Evolutionary conservation across 495 filamentous ascomycete genomes (phyloP), one percentile per base, ranked within the genome.

Genomic region (Penicillium bialowiezense): DNA sequence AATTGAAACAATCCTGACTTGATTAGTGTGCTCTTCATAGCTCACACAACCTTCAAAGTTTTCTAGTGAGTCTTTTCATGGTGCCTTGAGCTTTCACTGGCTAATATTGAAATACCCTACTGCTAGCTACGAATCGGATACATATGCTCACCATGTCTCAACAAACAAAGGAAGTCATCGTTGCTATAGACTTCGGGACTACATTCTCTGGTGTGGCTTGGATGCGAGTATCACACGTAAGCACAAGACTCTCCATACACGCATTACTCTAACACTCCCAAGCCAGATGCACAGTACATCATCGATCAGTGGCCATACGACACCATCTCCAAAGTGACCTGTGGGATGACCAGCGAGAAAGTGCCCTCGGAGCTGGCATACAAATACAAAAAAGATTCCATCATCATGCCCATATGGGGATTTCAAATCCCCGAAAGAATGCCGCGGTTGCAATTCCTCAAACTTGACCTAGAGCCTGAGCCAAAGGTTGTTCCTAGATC

Each of bases 361-460:
- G 63, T 70, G 0, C 68, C 67, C 0, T 66, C 59, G 1, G 68
- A 74, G 46, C 45, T 71, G 0, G 54, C 50, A 2, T 74, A 66
- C 15, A 55, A 66, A 9, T 72, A 68, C n/a, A 45, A 69, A 6
- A 45, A 69, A 6, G 33, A 50, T 13, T 18, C 28, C 3, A 51
- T 56, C 13, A 70, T 50, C 3, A 52, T 58, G 2, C 36, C 23
- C 38, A n/a, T 51, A 10, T 83, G 80, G 79, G 80, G 79, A 0
- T 81, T 75, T 47, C 62, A 73, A 18, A 75, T 82, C 24, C 62
- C 58, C 0, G 63, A 75, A 1, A 28, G 35, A 0, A 69, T 62
- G 32, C 60, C 69, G 31, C 57, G 72, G 19, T 54, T 75, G 24
- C 68, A 80, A 46, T 82, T 76, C 73, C 75, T 84, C 60, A 83